Conservation (phyloP, 352 stramenopile genomes). For the Peronospora tabacina region DNA sequence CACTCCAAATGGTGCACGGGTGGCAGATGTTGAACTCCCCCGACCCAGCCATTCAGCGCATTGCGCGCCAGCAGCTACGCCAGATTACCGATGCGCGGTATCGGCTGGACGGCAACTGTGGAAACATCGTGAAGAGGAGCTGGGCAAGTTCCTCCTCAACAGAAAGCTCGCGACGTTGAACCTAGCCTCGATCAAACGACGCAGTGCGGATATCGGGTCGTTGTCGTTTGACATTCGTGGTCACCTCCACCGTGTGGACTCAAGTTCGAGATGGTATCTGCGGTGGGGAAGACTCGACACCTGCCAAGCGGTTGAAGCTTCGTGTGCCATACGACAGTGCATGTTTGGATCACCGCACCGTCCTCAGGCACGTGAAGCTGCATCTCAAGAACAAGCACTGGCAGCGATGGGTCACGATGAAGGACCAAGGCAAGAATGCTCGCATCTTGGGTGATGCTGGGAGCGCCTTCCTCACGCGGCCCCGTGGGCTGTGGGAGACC, state of each 20-base stretch:
- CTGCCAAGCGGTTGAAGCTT: constrained; percentile 2
- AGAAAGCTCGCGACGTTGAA: not conserved
- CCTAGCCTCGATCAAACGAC: not conserved
- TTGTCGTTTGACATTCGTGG: constrained; percentile 9
- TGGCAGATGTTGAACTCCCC: constrained; percentile 13
- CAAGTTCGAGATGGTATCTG: constrained; percentile 2
- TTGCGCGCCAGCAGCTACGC: constrained; percentile 9
- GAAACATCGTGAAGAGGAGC: not conserved
- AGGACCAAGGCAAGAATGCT: constrained; percentile 8
- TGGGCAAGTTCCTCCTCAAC: constrained; percentile 1
- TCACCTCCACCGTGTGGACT: constrained; percentile 1
- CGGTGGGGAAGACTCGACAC: not conserved
- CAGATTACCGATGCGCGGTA: constrained; percentile 7
- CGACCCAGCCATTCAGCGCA: constrained; percentile 2
- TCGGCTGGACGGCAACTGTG: not conserved
- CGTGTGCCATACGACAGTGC: constrained; percentile 7
- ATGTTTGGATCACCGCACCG: constrained; percentile 1
- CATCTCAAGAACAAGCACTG: constrained; percentile 11
- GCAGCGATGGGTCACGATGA: not conserved
- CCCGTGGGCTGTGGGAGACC: constrained; percentile 8
- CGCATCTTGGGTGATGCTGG: constrained; percentile 1
- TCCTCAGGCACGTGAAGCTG: constrained; percentile 15
- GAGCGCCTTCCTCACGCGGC: constrained; percentile 9
- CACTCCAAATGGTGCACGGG: constrained; percentile 3
- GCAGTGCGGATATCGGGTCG: constrained; percentile 2